Evolutionary conservation across 2,329 filamentous ascomycete species (phyloP).

Genomic region (Scolecobasidium constrictum): DNA sequence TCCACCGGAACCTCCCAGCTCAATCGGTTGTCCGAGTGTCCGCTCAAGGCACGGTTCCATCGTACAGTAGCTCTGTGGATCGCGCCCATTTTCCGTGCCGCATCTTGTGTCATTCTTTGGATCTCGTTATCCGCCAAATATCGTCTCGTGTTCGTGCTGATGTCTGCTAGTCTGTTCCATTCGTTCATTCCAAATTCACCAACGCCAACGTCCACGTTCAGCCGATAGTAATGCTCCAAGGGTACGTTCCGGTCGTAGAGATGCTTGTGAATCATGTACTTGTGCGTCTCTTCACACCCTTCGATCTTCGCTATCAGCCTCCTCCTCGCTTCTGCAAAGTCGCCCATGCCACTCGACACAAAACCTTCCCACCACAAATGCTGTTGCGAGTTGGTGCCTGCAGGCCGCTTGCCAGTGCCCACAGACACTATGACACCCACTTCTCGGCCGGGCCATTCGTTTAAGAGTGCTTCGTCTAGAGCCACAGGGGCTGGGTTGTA

Average conservation of each 20-base stretch:
- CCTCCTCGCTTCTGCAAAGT: slow-evolving; percentile 81
- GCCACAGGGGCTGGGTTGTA: slow-evolving; percentile 84
- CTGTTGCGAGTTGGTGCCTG: slow-evolving; percentile 55
- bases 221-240: slow-evolving; percentile 80
- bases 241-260: slow-evolving; percentile 69
- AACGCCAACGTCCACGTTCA: slow-evolving; percentile 95
- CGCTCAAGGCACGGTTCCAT: slow-evolving; percentile 41
- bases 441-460: slow-evolving; percentile 91
- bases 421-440: slow-evolving; percentile 87
- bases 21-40: slow-evolving; percentile 15
- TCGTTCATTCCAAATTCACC: slow-evolving; percentile 99
- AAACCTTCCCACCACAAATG: slow-evolving; percentile 92
- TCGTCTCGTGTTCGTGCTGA: slow-evolving; percentile 80
- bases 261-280: slow-evolving; percentile 71
- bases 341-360: slow-evolving; percentile 57
- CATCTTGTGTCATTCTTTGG: slow-evolving; percentile 64
- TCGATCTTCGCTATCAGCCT: slow-evolving; percentile 87
- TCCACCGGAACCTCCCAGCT: slow-evolving; percentile 4
- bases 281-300: slow-evolving; percentile 83
- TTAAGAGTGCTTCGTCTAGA: slow-evolving; percentile 80
- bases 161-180: slow-evolving; percentile 87
- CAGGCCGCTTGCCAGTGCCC: slow-evolving; percentile 78
- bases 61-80: slow-evolving; percentile 67
- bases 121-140: slow-evolving; percentile 68
- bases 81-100: slow-evolving; percentile 71